These are phyloP conservation scores for Gastrolobium bilobum DNA, from an alignment of 306 rosid species.

Conservation along the genomic window DNA sequence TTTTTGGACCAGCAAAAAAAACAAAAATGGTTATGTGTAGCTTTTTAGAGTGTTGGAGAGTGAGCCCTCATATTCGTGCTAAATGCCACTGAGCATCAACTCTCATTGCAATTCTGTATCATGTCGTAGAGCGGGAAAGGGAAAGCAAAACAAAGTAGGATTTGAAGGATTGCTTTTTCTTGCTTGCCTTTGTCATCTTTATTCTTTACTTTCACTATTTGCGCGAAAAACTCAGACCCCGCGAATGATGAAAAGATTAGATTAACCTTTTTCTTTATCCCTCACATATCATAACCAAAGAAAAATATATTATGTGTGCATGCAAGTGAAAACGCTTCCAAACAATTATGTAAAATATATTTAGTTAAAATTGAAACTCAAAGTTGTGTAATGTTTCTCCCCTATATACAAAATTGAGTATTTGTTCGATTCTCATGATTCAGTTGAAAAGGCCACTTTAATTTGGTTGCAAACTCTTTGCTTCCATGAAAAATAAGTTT, in stretches of 20 bases:
- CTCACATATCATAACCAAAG: not conserved
- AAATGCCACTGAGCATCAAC: slow-evolving; percentile 48
- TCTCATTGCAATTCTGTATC: slow-evolving; percentile 51
- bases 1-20: slow-evolving; percentile 7
- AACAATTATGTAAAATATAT: not conserved
- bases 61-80: slow-evolving; percentile 58
- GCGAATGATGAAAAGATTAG: slow-evolving; percentile 40
- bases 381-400: not conserved
- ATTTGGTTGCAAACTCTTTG: not conserved
- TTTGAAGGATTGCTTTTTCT: slow-evolving; percentile 41
- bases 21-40: slow-evolving; percentile 34
- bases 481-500: slow-evolving; percentile 4
- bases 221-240: slow-evolving; percentile 44
- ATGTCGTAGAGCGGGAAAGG: slow-evolving; percentile 32
- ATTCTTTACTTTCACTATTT: slow-evolving; percentile 54
- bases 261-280: slow-evolving; percentile 28
- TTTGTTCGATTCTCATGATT: slow-evolving; percentile 13
- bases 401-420: not conserved
- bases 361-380: not conserved
- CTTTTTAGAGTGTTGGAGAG: slow-evolving; percentile 55
- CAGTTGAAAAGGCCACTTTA: slow-evolving; percentile 24
- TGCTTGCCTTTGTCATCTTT: slow-evolving; percentile 48
- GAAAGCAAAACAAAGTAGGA: slow-evolving; percentile 44
- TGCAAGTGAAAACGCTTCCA: slow-evolving; percentile 2
- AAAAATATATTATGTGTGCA: not conserved